These are phyloP conservation scores for Boletales sp. DNA, from an alignment of 768 basidiomycete genomes.

Conservation along the genomic window DNA sequence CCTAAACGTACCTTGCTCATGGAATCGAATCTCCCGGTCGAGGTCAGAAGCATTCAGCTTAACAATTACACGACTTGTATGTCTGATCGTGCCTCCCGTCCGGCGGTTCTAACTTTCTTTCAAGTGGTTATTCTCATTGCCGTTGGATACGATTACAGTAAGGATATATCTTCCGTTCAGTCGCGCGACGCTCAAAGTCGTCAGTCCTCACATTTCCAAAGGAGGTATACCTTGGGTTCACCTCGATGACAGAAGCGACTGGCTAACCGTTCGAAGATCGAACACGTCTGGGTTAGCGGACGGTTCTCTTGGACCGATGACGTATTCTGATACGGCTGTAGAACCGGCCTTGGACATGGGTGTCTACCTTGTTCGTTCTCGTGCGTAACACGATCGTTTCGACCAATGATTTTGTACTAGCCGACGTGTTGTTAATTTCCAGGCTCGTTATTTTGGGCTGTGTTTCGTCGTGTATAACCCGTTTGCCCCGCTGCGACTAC, in stretches of 20 bases:
- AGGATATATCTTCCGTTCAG: neutral
- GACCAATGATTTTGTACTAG: too few relatives aligned
- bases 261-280: neutral
- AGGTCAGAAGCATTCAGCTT: too few relatives aligned
- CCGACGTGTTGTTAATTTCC: too few relatives aligned
- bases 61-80: too few relatives aligned
- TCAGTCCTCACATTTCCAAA: neutral
- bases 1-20: too few relatives aligned
- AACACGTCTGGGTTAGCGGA: neutral
- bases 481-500: too few relatives aligned
- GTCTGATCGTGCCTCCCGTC: too few relatives aligned
- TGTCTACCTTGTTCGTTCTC: neutral
- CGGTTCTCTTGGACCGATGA: neutral
- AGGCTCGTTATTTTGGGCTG: slow-evolving; percentile 3
- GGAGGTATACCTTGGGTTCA: neutral
- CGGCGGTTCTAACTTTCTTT: too few relatives aligned
- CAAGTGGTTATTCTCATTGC: neutral
- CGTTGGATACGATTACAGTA: slow-evolving; percentile 1
- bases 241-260: neutral
- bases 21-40: too few relatives aligned
- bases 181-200: too few relatives aligned
- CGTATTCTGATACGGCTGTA: neutral
- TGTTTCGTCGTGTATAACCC: neutral
- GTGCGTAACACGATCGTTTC: neutral
- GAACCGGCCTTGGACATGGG: neutral